Percentiles rank a stretch among this genome's conserved stretches.
These are phyloP conservation scores for Senna tora DNA, from an alignment of 306 rosid species.

Conservation along the genomic window DNA sequence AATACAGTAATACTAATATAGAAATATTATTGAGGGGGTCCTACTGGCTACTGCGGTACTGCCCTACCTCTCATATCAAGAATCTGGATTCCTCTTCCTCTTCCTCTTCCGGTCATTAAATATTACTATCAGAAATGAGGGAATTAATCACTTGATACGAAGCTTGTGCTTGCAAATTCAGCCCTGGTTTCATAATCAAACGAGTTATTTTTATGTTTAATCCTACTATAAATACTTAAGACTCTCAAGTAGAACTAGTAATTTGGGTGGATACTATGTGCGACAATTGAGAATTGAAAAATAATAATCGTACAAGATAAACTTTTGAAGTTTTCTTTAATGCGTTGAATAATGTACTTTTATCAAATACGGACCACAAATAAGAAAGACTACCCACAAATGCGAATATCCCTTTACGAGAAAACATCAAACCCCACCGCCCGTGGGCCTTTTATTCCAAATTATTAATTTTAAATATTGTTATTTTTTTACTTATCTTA, in stretches of 20 bases:
- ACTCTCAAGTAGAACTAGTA: not conserved
- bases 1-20: not conserved
- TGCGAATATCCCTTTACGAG: not conserved
- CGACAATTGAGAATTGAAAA: no score
- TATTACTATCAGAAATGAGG: no score
- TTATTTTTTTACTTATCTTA: no score
- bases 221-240: not conserved
- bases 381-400: no score
- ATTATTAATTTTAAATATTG: no score
- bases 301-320: no score
- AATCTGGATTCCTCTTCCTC: no score
- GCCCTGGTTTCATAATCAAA: not conserved
- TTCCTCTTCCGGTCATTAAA: no score
- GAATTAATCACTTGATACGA: no score
- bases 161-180: not conserved
- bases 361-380: not conserved
- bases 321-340: no score
- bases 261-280: not conserved
- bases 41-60: no score
- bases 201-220: not conserved
- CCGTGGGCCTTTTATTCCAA: not conserved
- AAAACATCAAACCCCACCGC: not conserved
- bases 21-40: not conserved
- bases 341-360: no score
- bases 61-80: not conserved